Base-by-base conservation (phyloP, 768 basidiomycete genomes). In the Chalciporus piperatus region DNA sequence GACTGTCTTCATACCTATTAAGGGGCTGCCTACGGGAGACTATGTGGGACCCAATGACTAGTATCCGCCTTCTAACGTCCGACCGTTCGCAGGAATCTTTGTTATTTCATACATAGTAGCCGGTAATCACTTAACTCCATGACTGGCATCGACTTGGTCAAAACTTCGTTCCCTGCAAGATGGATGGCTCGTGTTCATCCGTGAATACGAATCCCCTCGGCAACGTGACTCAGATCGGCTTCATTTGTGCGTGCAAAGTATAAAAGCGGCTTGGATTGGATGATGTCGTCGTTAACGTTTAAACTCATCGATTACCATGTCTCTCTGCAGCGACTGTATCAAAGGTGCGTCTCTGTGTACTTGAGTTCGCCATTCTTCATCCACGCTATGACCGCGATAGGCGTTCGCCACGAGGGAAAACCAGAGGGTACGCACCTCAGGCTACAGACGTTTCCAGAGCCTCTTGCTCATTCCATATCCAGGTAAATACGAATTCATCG, bases 401-500 rank as follows among this genome's bases (percentile, higher is more conserved):
- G 35, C n/a, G 35, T 37, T 5, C 14, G 35, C n/a, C 35, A 37
- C n/a, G 35, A 37, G n/a, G 35, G 35, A n/a, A 37, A 14, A 3
- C 16, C 35, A n/a, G 35, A 37, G 35, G 35, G 35, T 37, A 37
- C n/a, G 35, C 16, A 7, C 16, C 16, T 37, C 6, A 9, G 9
- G 7, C 25, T 4, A n/a, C 3, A 16, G 5, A 37, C 14, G 12
- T 10, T 33, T 16, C 14, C 33, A 16, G 14, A 12, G 2, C 33
- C 33, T 16, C 6, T 33, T 33, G 4, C 14, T 33, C 33, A 33
- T 16, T 14, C 33, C 33, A 33, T 6, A 5, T 10, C 12, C 46
- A 73, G 75, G 74, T 54, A 67, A 65, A 51, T 57, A 67, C 44
- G 65, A 72, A 55, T 52, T 60, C 41, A 70, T 77, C 42, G 70